These are phyloP conservation scores for Fusarium pseudograminearum DNA, from an alignment of 2,329 filamentous ascomycete genomes.

Conservation along the genomic window DNA sequence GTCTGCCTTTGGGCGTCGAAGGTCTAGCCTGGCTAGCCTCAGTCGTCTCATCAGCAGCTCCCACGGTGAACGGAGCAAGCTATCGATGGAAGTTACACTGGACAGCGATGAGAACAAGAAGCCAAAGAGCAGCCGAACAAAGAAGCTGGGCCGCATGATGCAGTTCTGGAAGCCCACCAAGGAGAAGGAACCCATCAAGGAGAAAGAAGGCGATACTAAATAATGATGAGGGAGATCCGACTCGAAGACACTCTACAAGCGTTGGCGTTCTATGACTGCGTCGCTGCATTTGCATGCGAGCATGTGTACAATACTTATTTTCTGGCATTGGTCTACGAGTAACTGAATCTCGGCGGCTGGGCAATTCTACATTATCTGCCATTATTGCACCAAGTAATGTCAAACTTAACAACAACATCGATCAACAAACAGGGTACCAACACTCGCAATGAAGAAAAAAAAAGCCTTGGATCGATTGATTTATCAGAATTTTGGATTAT, in stretches of 20 bases:
- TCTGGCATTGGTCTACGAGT: constrained; percentile 37
- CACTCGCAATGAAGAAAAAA: constrained; percentile 20
- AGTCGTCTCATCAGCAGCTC: constrained; percentile 81
- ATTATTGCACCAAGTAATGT: constrained; percentile 1
- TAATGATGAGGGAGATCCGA: constrained; percentile 28
- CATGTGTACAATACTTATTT: constrained; percentile 54
- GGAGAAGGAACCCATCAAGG: constrained; percentile 63
- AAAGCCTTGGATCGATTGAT: constrained; percentile 26
- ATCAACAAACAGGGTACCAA: constrained; percentile 16
- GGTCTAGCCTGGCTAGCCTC: constrained; percentile 81
- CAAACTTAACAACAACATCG: constrained; percentile 16
- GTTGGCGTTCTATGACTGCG: constrained; percentile 36
- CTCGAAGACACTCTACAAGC: constrained; percentile 22
- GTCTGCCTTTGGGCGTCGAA: constrained; percentile 74
- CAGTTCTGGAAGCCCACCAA: constrained; percentile 80
- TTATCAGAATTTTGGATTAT: constrained; percentile 38
- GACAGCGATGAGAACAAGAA: constrained; percentile 68
- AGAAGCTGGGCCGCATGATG: constrained; percentile 79
- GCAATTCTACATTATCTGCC: constrained; percentile 15
- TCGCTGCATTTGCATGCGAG: constrained; percentile 54
- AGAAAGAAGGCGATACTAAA: constrained; percentile 54
- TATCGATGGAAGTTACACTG: constrained; percentile 74
- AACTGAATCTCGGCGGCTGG: constrained; percentile 6
- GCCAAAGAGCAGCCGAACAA: constrained; percentile 72
- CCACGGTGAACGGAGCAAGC: constrained; percentile 79